These are phyloP conservation scores for Pyrenopolyporus hunteri DNA, from an alignment of 495 filamentous ascomycete species.

Conservation along the genomic window DNA sequence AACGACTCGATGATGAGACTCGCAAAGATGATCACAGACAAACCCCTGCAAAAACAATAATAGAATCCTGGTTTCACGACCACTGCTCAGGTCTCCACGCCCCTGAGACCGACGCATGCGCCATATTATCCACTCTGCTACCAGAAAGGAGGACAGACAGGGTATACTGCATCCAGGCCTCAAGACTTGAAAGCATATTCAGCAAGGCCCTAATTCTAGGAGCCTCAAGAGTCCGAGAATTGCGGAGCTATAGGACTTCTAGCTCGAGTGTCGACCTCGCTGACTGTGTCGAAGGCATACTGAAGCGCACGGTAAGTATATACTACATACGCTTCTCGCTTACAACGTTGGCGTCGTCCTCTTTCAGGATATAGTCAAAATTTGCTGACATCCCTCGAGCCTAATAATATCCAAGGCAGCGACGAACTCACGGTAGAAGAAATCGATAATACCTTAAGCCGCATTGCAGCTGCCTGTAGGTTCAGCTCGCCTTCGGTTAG, in stretches of 20 bases:
- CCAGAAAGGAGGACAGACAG: slow-evolving; percentile 77
- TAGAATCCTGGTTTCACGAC: slow-evolving; percentile 65
- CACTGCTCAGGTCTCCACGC: slow-evolving; percentile 60
- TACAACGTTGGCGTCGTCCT: neutral
- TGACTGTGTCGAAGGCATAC: slow-evolving; percentile 69
- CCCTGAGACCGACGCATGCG: slow-evolving; percentile 57
- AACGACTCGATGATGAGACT: slow-evolving; percentile 43
- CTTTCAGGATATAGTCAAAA: neutral
- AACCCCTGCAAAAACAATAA: slow-evolving; percentile 45
- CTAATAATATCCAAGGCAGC: slow-evolving; percentile 42
- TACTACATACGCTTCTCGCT: neutral
- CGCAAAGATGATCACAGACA: slow-evolving; percentile 43
- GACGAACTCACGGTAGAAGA: slow-evolving; percentile 69
- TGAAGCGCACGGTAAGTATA: slow-evolving; percentile 66
- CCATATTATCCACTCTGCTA: slow-evolving; percentile 73
- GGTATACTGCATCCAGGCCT: slow-evolving; percentile 70
- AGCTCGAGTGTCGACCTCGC: slow-evolving; percentile 68
- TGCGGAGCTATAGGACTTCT: slow-evolving; percentile 64
- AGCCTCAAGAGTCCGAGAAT: slow-evolving; percentile 59
- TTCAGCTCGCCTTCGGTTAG: slow-evolving; percentile 73
- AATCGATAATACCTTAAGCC: slow-evolving; percentile 68
- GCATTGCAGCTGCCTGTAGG: slow-evolving; percentile 67
- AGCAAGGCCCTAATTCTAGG: slow-evolving; percentile 68
- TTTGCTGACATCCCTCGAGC: slow-evolving; percentile 38
- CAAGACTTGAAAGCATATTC: slow-evolving; percentile 65